These are phyloP conservation scores for Zychaea mexicana DNA, from an alignment of 371 early-diverging fungal genomes.

Conservation along the genomic window DNA sequence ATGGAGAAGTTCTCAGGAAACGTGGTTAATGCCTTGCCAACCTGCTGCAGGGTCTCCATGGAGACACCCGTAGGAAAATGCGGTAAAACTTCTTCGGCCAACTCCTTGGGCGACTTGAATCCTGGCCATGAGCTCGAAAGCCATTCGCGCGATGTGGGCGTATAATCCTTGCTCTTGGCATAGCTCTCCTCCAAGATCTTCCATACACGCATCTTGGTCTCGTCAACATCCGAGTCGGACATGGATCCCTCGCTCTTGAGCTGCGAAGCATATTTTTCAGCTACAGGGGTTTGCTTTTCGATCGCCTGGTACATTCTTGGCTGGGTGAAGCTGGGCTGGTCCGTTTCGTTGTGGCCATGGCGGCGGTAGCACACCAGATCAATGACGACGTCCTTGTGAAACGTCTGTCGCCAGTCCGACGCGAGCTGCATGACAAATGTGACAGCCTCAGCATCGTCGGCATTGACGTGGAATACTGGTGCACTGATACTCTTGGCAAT, in stretches of 20 bases:
- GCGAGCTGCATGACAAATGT: conserved; percentile 93
- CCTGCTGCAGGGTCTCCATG: conserved; percentile 70
- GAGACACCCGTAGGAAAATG: conserved; percentile 82
- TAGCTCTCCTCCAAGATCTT: conserved; percentile 89
- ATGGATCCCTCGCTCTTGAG: conserved; percentile 85
- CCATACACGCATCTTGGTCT: conserved; percentile 91
- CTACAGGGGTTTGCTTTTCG: conserved; percentile 78
- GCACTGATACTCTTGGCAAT: conserved; percentile 95
- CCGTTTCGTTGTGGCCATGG: conserved; percentile 98
- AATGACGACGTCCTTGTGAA: conserved; percentile 95
- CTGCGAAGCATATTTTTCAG: conserved; percentile 83
- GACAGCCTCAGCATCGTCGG: conserved; percentile 96
- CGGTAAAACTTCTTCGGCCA: conserved; percentile 70
- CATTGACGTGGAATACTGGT: conserved; percentile 98
- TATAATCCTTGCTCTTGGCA: conserved; percentile 85
- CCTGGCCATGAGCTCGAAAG: conserved; percentile 91
- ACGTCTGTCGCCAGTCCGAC: conserved; percentile 93
- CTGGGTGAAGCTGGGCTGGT: conserved; percentile 98
- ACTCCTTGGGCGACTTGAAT: conserved; percentile 82
- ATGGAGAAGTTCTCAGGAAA: conserved; percentile 86
- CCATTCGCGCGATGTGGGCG: conserved; percentile 91
- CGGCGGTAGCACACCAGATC: conserved; percentile 97
- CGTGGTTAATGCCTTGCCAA: conserved; percentile 81
- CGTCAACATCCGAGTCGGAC: conserved; percentile 79
- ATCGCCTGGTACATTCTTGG: conserved; percentile 96